Percentiles rank a stretch among this genome's conserved stretches.
These are phyloP conservation scores for Somion occarium DNA, from an alignment of 1,284 basidiomycete genomes.

Conservation along the genomic window DNA sequence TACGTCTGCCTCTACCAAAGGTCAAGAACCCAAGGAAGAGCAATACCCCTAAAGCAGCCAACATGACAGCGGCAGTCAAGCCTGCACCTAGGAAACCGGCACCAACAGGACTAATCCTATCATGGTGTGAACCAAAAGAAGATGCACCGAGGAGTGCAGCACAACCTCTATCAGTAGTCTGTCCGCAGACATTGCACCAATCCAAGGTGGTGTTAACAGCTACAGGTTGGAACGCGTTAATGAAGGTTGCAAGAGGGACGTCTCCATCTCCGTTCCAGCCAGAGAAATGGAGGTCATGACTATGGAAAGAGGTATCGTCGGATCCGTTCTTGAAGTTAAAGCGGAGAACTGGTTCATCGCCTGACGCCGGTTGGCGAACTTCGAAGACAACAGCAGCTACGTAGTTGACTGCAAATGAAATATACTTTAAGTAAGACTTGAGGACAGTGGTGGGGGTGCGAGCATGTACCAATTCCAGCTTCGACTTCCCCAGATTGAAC, in stretches of 20 bases:
- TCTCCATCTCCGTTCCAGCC: conserved; percentile 32
- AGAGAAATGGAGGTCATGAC: conserved; percentile 25
- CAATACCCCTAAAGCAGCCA: conserved; percentile 35
- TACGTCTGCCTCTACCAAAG: conserved; percentile 28
- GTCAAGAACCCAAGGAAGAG: conserved; percentile 42
- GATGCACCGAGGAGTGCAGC: conserved; percentile 32
- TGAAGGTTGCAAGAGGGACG: conserved; percentile 53
- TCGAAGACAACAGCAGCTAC: conserved; percentile 40
- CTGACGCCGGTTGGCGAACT: conserved; percentile 26
- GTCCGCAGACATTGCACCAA: conserved; percentile 59
- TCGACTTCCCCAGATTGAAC: conserved; percentile 26
- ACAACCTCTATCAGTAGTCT: conserved; percentile 53
- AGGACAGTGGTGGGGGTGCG: neutral
- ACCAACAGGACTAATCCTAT: conserved; percentile 45
- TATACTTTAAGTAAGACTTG: conserved; percentile 2
- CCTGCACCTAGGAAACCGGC: conserved; percentile 66
- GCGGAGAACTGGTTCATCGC: conserved; percentile 36
- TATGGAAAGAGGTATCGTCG: conserved; percentile 24
- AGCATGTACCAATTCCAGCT: conserved; percentile 29
- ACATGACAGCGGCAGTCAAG: conserved; percentile 42
- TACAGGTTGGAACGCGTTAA: conserved; percentile 45
- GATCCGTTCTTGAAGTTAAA: conserved; percentile 61
- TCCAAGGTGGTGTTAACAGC: conserved; percentile 47
- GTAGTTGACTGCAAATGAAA: conserved; percentile 37
- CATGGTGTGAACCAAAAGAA: conserved; percentile 28